Conservation (phyloP, 75 land plant genomes). For the Sequoiadendron giganteum region DNA sequence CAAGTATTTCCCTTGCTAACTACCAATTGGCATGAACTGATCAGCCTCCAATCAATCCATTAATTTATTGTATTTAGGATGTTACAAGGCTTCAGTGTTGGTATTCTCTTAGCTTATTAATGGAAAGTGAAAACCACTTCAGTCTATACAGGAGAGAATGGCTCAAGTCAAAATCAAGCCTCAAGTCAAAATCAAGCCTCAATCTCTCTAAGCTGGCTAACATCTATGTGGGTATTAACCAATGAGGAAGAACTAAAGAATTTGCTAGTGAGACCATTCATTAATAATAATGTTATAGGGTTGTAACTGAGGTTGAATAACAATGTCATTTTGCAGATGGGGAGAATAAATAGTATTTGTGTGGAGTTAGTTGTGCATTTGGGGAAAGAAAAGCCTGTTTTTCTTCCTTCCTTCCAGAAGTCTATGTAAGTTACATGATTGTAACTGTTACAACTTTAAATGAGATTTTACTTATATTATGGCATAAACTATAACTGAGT, state of each 20-base stretch:
- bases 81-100: not conserved
- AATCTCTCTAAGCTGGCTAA: not conserved
- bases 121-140: not conserved
- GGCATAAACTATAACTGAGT: not conserved
- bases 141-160: not conserved
- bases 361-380: not conserved
- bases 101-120: not conserved
- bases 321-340: not conserved
- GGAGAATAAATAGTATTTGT: not conserved
- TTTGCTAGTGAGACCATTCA: not conserved
- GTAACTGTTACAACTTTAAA: too few species aligned
- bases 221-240: not conserved
- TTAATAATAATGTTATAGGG: not conserved
- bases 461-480: not conserved
- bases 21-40: not conserved
- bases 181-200: not conserved
- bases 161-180: not conserved
- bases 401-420: not conserved
- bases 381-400: not conserved
- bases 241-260: not conserved
- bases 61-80: not conserved
- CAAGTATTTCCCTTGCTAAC: conserved; percentile 19
- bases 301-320: not conserved
- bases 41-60: not conserved
- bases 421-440: not conserved